Conservation (phyloP, 2,329 filamentous ascomycete genomes). For the Clarireedia homoeocarpa region DNA sequence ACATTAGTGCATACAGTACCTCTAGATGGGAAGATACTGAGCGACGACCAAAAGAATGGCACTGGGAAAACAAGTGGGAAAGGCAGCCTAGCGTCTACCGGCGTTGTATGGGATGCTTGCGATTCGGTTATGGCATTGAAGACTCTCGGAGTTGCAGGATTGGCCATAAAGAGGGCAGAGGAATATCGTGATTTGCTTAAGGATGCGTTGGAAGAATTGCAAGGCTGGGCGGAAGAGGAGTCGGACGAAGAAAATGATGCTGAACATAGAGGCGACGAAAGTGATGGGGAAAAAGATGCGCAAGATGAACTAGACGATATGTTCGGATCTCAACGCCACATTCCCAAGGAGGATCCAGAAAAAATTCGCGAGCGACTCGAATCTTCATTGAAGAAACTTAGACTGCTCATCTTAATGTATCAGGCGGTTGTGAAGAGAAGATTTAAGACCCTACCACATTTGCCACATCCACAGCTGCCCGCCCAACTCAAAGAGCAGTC, state of each 20-base stretch:
- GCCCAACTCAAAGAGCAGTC: conserved; percentile 16
- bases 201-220: conserved; percentile 78
- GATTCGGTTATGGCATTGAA: conserved; percentile 62
- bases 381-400: conserved; percentile 53
- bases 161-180: conserved; percentile 64
- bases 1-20: conserved; percentile 54
- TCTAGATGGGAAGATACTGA: conserved; percentile 46
- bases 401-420: conserved; percentile 61
- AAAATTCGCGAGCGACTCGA: conserved; percentile 59
- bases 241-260: conserved; percentile 49
- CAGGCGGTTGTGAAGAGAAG: conserved; percentile 62
- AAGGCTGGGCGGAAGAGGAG: conserved; percentile 76
- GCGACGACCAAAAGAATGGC: conserved; percentile 40
- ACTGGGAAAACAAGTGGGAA: conserved; percentile 33
- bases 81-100: conserved; percentile 58
- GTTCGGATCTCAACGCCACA: conserved; percentile 53
- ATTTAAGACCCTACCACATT: conserved; percentile 48
- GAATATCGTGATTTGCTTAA: conserved; percentile 68
- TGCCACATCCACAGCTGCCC: conserved; percentile 34
- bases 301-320: conserved; percentile 60
- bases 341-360: conserved; percentile 57
- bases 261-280: conserved; percentile 46
- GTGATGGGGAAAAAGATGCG: conserved; percentile 31
- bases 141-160: conserved; percentile 58
- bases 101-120: conserved; percentile 76